Base-by-base conservation (phyloP, 1,284 basidiomycete genomes). In the Ceratobasidium sp. region DNA sequence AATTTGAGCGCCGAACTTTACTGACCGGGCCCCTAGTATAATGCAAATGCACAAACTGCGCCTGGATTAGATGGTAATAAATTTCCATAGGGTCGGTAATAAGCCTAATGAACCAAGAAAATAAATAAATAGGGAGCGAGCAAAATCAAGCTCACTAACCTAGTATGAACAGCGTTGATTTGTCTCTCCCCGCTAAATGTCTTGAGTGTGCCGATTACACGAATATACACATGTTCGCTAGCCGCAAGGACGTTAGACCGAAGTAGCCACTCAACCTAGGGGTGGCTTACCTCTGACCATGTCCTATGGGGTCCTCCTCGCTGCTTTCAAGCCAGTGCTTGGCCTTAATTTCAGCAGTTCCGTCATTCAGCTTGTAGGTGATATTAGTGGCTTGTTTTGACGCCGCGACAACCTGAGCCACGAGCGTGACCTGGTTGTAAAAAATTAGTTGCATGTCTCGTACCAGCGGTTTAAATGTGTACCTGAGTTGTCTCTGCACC, bases 171-270 rank as follows among this genome's bases (percentile, higher is more conserved):
- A 7, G 92, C 90, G 73, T 93, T 93, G 80, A 98, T 87, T 81
- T 94, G 94, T 79, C 91, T 87, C 82, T 95, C 97, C 79, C 88
- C 90, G 53, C 90, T 89, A 82, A 98, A 98, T 7, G 87, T 87
- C 82, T 98, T 98, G 78, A 99, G 83, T n/a, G 87, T 87, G n/a
- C 97, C 98, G 47, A 94, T 89, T 29, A 98, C 89, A n/a, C 94
- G 90, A 48, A 97, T 91, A 81, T 93, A 97, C 48, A 85, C 86
- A 57, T 90, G 87, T 82, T 93, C 91, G 62, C 95, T 96, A 33
- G 22, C 6, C 53, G 14, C 33, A 14, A 45, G 24, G 36, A 31
- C 31, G 31, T 54, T 57, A 33, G 74, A n/a, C 36, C 50, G n/a
- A 24, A 73, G 9, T 36, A 67, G 4, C 36, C 11, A 41, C 36